Evolutionary conservation across 345 rosid species (phyloP).

Genomic region (Linum lewisii): DNA sequence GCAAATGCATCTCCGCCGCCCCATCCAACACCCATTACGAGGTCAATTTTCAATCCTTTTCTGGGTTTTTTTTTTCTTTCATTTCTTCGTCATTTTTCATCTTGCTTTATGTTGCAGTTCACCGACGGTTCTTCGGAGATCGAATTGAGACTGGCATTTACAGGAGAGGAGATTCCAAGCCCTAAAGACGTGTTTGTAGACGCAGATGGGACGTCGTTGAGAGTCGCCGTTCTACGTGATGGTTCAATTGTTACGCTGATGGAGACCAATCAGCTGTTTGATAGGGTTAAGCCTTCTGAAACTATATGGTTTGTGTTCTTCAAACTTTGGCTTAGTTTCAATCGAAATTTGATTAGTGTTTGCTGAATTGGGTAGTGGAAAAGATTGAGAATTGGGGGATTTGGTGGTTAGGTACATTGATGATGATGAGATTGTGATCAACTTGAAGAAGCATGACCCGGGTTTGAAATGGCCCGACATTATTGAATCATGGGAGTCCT

Average conservation of each 20-base stretch:
- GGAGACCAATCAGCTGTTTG: slow-evolving; percentile 60
- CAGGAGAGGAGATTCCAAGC: slow-evolving; percentile 26
- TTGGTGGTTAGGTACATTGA: slow-evolving; percentile 55
- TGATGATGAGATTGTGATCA: slow-evolving; percentile 70
- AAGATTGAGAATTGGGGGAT: slow-evolving; percentile 1
- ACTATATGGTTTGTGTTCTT: slow-evolving; percentile 58
- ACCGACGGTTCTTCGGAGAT: slow-evolving; percentile 65
- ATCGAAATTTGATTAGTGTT: background rate
- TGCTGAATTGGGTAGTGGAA: background rate
- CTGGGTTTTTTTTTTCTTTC: background rate
- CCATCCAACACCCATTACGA: slow-evolving; percentile 46
- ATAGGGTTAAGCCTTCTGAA: slow-evolving; percentile 61
- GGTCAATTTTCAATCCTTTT: slow-evolving; percentile 14
- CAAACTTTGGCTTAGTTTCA: background rate
- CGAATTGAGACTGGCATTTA: slow-evolving; percentile 56
- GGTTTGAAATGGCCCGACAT: slow-evolving; percentile 84
- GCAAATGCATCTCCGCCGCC: slow-evolving; percentile 35
- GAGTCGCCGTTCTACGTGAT: slow-evolving; percentile 36
- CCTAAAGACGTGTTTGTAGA: slow-evolving; percentile 68
- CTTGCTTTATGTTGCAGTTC: slow-evolving; percentile 37
- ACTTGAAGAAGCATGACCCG: slow-evolving; percentile 75
- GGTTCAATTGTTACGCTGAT: slow-evolving; percentile 43
- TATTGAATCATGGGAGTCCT: slow-evolving; percentile 85
- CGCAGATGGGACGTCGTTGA: slow-evolving; percentile 54
- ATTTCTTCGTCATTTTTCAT: background rate